These are phyloP conservation scores for Pseudognaphalium luteoalbum DNA, from an alignment of 129 eudicot species.

Conservation along the genomic window DNA sequence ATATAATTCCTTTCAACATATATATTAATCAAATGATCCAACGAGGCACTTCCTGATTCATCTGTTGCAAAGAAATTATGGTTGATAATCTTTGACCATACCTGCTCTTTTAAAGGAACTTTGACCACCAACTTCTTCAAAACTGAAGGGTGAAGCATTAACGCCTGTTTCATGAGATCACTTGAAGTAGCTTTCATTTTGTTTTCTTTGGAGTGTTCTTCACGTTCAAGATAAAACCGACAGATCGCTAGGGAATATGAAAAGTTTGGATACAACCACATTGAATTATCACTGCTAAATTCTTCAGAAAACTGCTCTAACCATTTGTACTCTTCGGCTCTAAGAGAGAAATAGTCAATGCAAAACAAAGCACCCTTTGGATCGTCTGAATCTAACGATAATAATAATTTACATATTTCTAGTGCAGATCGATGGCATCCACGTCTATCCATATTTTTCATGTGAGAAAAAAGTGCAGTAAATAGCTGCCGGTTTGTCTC, in stretches of 20 bases:
- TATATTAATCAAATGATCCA: constrained; percentile 80
- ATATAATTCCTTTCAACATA: constrained; percentile 82
- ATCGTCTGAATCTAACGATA: constrained; percentile 88
- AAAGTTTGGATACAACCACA: constrained; percentile 86
- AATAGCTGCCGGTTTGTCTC: constrained; percentile 69
- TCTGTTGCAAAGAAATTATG: constrained; percentile 51
- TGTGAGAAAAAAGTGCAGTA: constrained; percentile 67
- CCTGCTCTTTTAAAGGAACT: constrained; percentile 89
- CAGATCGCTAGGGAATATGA: constrained; percentile 79
- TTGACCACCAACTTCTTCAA: constrained; percentile 69
- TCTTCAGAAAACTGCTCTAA: constrained; percentile 76
- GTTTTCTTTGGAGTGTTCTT: constrained; percentile 19
- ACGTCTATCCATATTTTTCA: constrained; percentile 94
- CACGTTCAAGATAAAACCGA: constrained; percentile 76
- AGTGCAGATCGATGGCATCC: constrained; percentile 97
- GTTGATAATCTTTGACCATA: constrained; percentile 56
- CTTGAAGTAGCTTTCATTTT: constrained; percentile 54
- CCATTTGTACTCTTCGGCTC: constrained; percentile 91
- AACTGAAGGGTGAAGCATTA: constrained; percentile 92
- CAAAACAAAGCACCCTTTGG: constrained; percentile 82
- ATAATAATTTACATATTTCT: constrained; percentile 77
- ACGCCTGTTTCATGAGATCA: constrained; percentile 89
- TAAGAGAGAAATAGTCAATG: constrained; percentile 73
- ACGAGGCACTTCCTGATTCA: constrained; percentile 60
- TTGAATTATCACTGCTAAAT: constrained; percentile 59